Conservation (phyloP, 805 yeast genomes). For the Candida ortonii region DNA sequence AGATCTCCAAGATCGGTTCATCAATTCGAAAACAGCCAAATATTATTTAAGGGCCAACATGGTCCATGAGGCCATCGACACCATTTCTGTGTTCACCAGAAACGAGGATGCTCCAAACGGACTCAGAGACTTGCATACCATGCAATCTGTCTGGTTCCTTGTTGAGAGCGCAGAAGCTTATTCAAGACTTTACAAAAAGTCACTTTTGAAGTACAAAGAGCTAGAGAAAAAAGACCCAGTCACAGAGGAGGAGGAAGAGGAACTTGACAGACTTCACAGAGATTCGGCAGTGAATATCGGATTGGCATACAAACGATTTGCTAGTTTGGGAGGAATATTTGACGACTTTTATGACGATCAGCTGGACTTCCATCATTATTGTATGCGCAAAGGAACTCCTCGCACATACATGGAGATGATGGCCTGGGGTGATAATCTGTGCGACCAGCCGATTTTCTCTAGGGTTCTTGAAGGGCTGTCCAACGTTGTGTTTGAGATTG, state of each 20-base stretch:
- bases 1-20: conserved; percentile 87
- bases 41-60: conserved; percentile 75
- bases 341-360: conserved; percentile 78
- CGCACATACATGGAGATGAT: conserved; percentile 76
- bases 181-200: conserved; percentile 49
- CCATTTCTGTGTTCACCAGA: conserved; percentile 78
- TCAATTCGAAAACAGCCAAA: conserved; percentile 84
- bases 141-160: conserved; percentile 92
- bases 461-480: conserved; percentile 68
- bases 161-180: conserved; percentile 84
- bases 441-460: conserved; percentile 64
- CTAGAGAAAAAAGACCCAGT: conserved; percentile 25
- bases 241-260: conserved; percentile 34
- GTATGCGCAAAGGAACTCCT: conserved; percentile 87
- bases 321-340: conserved; percentile 63
- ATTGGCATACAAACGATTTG: conserved; percentile 74
- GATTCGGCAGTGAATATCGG: conserved; percentile 43
- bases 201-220: conserved; percentile 16
- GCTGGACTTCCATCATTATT: conserved; percentile 90
- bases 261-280: conserved; percentile 42
- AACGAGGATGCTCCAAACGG: conserved; percentile 83
- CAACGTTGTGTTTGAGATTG: conserved; percentile 46
- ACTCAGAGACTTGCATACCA: conserved; percentile 75
- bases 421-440: conserved; percentile 78
- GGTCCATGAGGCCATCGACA: conserved; percentile 68